Evolutionary conservation across 441 rosid species (phyloP).

Genomic region (Populus hybrid): DNA sequence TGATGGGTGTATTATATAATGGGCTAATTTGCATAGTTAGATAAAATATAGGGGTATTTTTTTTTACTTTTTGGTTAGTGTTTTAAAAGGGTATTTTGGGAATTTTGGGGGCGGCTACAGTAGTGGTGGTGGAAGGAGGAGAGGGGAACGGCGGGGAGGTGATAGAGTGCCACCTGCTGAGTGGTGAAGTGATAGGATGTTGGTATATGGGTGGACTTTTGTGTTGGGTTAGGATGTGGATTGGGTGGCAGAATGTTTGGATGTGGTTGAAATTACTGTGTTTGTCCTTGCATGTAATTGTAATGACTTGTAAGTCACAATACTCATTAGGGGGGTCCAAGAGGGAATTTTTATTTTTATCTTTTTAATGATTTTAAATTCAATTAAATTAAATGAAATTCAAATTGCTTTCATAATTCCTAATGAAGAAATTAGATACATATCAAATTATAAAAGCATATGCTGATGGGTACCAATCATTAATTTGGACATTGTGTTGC

Average conservation of each 20-base stretch:
- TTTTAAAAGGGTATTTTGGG: constrained; percentile 36
- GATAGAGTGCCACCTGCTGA: constrained; percentile 19
- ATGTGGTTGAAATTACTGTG: constrained; percentile 15
- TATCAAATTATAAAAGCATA: not conserved
- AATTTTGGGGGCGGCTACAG: constrained; percentile 1
- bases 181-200: not conserved
- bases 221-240: constrained; percentile 22
- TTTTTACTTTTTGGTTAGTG: not conserved
- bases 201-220: not conserved
- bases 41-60: not conserved
- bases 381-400: no score
- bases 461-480: not conserved
- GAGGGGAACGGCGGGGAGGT: not conserved
- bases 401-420: not conserved
- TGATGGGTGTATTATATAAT: constrained; percentile 1
- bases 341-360: not conserved
- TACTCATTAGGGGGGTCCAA: not conserved
- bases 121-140: constrained; percentile 5
- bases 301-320: not conserved
- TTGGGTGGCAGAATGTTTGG: constrained; percentile 19
- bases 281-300: not conserved
- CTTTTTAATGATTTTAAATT: not conserved
- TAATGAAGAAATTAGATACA: not conserved
- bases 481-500: not conserved
- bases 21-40: constrained; percentile 28